A percentile compares a stretch with the other conserved stretches of the same genome.
Evolutionary conservation across 129 eudicot species (phyloP).

Genomic region (Lactuca saligna): DNA sequence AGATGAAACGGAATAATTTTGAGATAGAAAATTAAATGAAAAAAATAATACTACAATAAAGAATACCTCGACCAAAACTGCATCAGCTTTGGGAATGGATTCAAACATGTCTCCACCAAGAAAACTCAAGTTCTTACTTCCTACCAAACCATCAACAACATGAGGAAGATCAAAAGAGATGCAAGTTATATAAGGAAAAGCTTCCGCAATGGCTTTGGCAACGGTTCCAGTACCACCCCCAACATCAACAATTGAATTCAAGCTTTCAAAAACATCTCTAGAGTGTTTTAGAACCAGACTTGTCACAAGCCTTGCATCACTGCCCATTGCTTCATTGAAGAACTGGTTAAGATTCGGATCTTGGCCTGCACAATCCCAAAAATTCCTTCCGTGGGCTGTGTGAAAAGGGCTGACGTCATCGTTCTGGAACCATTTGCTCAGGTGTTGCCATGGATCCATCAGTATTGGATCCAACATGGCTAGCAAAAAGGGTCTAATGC

Average conservation of each 20-base stretch:
- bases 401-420: constrained; percentile 18
- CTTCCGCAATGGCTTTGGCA: constrained; percentile 23
- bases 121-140: constrained; percentile 17
- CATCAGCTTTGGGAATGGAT: constrained; percentile 21
- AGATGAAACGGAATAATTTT: not conserved
- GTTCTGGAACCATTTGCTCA: constrained; percentile 30
- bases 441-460: constrained; percentile 18
- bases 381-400: constrained; percentile 2
- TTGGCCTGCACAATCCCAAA: not conserved
- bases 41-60: not conserved
- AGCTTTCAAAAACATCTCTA: not conserved
- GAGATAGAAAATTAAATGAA: not conserved
- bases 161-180: constrained; percentile 38
- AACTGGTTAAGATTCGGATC: constrained; percentile 21
- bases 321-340: constrained; percentile 29
- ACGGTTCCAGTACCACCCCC: constrained; percentile 40
- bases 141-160: constrained; percentile 29
- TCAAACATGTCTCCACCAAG: constrained; percentile 35
- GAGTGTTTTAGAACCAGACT: constrained; percentile 4
- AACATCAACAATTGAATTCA: constrained; percentile 39
- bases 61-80: constrained; percentile 24
- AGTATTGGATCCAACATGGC: constrained; percentile 16
- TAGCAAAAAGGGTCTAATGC: constrained; percentile 27
- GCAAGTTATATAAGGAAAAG: constrained; percentile 19
- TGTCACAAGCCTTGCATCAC: constrained; percentile 17